Evolutionary conservation across 148 eudicot species (phyloP), one percentile per base, ranked within the genome.

Genomic region (Vaccinium vitisidaea): DNA sequence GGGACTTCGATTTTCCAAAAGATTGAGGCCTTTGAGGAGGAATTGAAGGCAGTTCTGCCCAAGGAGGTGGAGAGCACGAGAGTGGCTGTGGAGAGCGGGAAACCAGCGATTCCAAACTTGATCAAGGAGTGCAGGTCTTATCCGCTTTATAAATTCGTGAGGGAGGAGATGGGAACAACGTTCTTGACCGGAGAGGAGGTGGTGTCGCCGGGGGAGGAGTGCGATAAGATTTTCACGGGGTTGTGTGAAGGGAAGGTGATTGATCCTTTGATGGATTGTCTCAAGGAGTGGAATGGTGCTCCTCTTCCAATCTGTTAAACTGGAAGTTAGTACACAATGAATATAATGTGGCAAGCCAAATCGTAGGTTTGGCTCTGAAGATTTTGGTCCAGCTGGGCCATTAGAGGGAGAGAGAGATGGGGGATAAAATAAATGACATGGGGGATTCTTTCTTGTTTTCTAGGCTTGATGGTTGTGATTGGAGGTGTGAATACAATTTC

Each of bases 181-280:
- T 61, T 83, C 27, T 55, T 90, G 36, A 90, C 92, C 0, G 92
- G 92, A 19, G 92, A 90, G 58, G 84, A 87, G 30, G 80, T 69
- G 2, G 49, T 50, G 32, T 90, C 92, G 36, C 92, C 92, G 0
- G 92, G 92, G 0, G 92, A 90, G 80, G 92, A 87, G 74, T 88
- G 87, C 12, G 92, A 90, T 4, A 88, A 84, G 87, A 91, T 90
- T 15, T 90, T 90, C 75, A 43, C 82, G 2, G 92, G 90, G 0
- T 80, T 90, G 48, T 84, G 88, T 74, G 36, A 86, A 8, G 90
- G 91, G 56, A 56, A 84, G 73, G 30, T 89, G 49, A 89, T 89
- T 87, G 92, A 90, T 87, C 91, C 92, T 8, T 84, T 90, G 87
- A 10, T 89, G 80, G 92, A 84, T 11, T 90, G 91, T 70, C 85